Evolutionary conservation across 768 basidiomycete species (phyloP).

Genomic region (Lactarius sanguifluus): DNA sequence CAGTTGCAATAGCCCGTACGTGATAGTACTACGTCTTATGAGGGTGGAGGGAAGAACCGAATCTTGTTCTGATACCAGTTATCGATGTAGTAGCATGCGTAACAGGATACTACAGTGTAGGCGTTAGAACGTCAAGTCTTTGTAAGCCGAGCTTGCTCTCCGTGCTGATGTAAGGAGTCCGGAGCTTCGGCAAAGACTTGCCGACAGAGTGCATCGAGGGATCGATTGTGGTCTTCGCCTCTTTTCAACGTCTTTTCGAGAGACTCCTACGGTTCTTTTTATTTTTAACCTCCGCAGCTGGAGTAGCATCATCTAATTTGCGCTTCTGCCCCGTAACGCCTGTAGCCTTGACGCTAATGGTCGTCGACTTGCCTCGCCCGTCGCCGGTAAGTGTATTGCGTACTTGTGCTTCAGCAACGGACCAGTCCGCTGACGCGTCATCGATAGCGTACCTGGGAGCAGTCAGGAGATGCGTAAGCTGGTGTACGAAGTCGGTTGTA

Average conservation of each 20-base stretch:
- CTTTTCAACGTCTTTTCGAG: conserved; percentile 14
- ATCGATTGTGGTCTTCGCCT: neutral
- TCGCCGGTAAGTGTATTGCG: conserved; percentile 39
- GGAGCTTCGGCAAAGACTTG: neutral
- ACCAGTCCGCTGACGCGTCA: conserved; percentile 70
- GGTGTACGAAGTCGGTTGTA: conserved; percentile 9
- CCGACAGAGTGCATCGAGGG: neutral
- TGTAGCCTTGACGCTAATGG: conserved; percentile 71
- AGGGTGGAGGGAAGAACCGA: neutral
- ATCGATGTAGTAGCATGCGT: no score
- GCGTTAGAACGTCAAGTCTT: no score
- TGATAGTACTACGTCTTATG: neutral
- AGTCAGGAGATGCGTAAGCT: conserved; percentile 22
- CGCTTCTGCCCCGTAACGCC: conserved; percentile 49
- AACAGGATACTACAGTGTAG: neutral
- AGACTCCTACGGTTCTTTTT: conserved; percentile 24
- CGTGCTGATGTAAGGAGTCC: neutral
- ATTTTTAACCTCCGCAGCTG: conserved; percentile 40
- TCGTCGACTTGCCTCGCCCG: conserved; percentile 52
- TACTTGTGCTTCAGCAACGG: conserved; percentile 71
- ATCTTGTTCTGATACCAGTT: neutral
- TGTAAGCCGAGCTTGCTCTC: neutral
- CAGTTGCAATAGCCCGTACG: no score
- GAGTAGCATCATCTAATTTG: conserved; percentile 48
- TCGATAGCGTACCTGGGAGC: conserved; percentile 69